Percentiles rank a stretch among this genome's conserved stretches.
Evolutionary conservation across 345 rosid species (phyloP).

Genomic region (Angophora floribunda): DNA sequence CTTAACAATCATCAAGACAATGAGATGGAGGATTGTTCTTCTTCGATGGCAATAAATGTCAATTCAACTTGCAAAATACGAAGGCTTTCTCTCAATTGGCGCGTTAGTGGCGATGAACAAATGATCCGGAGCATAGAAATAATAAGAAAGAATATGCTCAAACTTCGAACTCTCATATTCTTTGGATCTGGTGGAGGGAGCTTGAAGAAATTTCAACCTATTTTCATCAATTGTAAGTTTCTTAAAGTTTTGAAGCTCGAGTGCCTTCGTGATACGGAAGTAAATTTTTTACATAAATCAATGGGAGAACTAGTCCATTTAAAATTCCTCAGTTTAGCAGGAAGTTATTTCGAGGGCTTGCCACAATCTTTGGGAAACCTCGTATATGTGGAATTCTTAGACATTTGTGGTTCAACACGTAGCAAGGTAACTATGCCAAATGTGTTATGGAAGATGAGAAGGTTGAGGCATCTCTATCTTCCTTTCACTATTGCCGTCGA

Average conservation of each 20-base stretch:
- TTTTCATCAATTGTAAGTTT: not conserved
- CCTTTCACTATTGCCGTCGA: not conserved
- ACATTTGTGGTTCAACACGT: not conserved
- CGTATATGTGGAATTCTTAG: conserved; percentile 8
- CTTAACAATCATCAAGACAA: not conserved
- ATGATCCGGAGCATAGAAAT: not conserved
- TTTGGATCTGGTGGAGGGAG: accelerated
- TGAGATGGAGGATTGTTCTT: not conserved
- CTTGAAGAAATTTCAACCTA: not conserved
- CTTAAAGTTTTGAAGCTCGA: conserved; percentile 23
- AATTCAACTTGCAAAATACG: not conserved
- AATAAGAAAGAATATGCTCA: not conserved
- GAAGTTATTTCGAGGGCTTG: not conserved
- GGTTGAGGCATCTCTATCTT: conserved; percentile 8
- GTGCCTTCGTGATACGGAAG: not conserved
- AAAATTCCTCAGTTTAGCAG: conserved; percentile 7
- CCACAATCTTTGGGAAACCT: conserved; percentile 14
- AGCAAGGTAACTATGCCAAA: conserved; percentile 5
- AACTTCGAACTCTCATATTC: conserved; percentile 21
- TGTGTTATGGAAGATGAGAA: conserved; percentile 8
- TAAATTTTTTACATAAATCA: not conserved
- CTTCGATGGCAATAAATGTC: not conserved
- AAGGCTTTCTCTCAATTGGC: too few relatives aligned
- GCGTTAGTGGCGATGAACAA: not conserved
- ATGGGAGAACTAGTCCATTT: conserved; percentile 25